Percentiles rank a stretch among this genome's conserved stretches.
phyloP scores from a whole-genome alignment of 2,329 filamentous ascomycete genomes.

The Endocalyx cinctus region DNA sequence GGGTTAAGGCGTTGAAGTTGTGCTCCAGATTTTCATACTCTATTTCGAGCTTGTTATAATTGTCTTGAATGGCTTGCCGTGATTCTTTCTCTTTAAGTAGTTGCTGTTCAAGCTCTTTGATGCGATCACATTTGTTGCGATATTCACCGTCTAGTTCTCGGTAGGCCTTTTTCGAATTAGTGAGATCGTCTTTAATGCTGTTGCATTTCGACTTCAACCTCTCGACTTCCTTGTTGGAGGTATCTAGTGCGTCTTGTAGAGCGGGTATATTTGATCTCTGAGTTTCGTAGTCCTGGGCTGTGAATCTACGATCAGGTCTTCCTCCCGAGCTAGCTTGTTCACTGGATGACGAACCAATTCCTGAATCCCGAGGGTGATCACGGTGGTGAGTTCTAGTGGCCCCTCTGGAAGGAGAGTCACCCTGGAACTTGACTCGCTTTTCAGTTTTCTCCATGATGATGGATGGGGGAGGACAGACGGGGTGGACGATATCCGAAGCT shows the following conservation, averaged over 20 bases:
- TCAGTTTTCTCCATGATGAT: neutral
- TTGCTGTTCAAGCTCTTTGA: constrained; percentile 9
- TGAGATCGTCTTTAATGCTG: constrained; percentile 10
- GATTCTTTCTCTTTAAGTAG: constrained; percentile 10
- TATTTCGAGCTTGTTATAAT: neutral
- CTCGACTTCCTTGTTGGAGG: constrained; percentile 15
- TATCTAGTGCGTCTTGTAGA: constrained; percentile 16
- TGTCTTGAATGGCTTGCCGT: neutral
- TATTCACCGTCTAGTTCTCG: constrained; percentile 12
- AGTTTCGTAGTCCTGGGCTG: constrained; percentile 15
- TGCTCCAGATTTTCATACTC: neutral
- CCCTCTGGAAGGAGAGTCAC: constrained; percentile 10
- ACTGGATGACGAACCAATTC: constrained; percentile 26
- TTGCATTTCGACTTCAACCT: constrained; percentile 8
- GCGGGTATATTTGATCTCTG: constrained; percentile 12
- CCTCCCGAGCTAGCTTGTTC: constrained; percentile 21
- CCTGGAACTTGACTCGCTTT: constrained; percentile 18
- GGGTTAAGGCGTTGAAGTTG: neutral
- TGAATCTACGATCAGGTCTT: constrained; percentile 24
- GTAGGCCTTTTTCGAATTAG: constrained; percentile 8
- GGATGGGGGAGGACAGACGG: too few species aligned
- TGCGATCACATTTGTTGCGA: constrained; percentile 12
- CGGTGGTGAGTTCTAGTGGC: constrained; percentile 11
- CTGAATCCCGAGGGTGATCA: constrained; percentile 20
- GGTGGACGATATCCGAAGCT: too few species aligned